phyloP scores from a whole-genome alignment of 2,329 filamentous ascomycete genomes.

The Emydomyces testavorans region DNA sequence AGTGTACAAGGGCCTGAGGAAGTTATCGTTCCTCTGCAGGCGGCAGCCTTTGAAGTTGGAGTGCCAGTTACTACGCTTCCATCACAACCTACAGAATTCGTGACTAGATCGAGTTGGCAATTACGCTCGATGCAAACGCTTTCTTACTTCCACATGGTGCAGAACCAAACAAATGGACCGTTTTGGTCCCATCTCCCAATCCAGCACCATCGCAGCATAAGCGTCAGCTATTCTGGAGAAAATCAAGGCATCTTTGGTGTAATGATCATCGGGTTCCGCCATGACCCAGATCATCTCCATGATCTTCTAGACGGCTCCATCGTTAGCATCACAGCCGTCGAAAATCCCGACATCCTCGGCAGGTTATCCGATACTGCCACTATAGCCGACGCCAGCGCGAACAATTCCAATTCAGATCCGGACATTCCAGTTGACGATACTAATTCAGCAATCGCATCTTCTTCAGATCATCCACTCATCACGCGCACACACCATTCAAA shows the following conservation, averaged over 20 bases:
- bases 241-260: slow-evolving; percentile 40
- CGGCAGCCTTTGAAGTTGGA: slow-evolving; percentile 26
- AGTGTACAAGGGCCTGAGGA: slow-evolving; percentile 39
- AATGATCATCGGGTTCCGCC: slow-evolving; percentile 41
- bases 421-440: slow-evolving; percentile 8
- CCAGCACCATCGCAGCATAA: slow-evolving; percentile 36
- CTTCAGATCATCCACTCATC: slow-evolving; percentile 20
- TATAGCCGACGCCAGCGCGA: background rate
- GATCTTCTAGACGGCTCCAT: slow-evolving; percentile 45
- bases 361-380: background rate
- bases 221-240: slow-evolving; percentile 39
- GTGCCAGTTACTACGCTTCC: slow-evolving; percentile 37
- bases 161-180: slow-evolving; percentile 19
- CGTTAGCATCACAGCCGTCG: slow-evolving; percentile 43
- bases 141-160: slow-evolving; percentile 47
- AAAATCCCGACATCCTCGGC: slow-evolving; percentile 29
- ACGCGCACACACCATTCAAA: slow-evolving; percentile 33
- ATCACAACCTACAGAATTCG: slow-evolving; percentile 36
- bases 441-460: slow-evolving; percentile 17
- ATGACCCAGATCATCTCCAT: slow-evolving; percentile 37
- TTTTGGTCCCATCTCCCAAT: slow-evolving; percentile 40
- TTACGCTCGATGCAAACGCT: slow-evolving; percentile 48
- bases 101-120: slow-evolving; percentile 40
- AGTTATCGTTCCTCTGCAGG: slow-evolving; percentile 33
- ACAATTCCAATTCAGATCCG: slow-evolving; percentile 8